phyloP scores from a whole-genome alignment of 2,329 filamentous ascomycete genomes.

The Clonostachys chloroleuca region DNA sequence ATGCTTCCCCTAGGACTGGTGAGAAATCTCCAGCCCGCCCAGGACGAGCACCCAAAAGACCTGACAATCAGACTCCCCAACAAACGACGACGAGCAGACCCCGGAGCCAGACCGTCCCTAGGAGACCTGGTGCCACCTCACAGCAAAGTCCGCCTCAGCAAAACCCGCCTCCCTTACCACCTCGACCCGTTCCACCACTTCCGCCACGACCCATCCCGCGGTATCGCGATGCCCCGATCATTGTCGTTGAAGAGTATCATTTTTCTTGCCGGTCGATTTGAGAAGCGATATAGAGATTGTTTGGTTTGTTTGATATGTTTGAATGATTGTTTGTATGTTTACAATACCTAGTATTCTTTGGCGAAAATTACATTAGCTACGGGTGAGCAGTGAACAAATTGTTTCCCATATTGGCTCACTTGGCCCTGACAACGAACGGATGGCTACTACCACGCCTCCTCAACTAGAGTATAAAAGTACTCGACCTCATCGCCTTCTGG shows the following conservation, averaged over 20 bases:
- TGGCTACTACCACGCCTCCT: too few relatives aligned
- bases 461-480: too few relatives aligned
- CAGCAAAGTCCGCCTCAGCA: background rate
- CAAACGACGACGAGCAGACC: background rate
- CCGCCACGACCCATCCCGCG: constrained; percentile 13
- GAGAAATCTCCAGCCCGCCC: constrained; percentile 15
- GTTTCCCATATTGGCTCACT: too few relatives aligned
- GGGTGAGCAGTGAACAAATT: too few relatives aligned
- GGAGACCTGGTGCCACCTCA: background rate
- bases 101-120: background rate
- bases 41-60: constrained; percentile 8
- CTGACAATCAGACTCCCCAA: constrained; percentile 5
- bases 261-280: constrained; percentile 11
- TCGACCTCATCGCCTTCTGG: too few relatives aligned
- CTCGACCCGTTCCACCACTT: constrained; percentile 10
- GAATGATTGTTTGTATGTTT: background rate
- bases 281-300: constrained; percentile 1
- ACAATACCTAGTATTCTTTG: too few relatives aligned
- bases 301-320: background rate
- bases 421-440: too few relatives aligned
- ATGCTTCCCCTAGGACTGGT: constrained; percentile 8
- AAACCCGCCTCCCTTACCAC: background rate
- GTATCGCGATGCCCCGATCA: constrained; percentile 17
- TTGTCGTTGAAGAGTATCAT: constrained; percentile 18
- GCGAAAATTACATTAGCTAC: too few relatives aligned